Base-by-base conservation (phyloP, 352 stramenopile species). In the Elongisporangium undulatum region DNA sequence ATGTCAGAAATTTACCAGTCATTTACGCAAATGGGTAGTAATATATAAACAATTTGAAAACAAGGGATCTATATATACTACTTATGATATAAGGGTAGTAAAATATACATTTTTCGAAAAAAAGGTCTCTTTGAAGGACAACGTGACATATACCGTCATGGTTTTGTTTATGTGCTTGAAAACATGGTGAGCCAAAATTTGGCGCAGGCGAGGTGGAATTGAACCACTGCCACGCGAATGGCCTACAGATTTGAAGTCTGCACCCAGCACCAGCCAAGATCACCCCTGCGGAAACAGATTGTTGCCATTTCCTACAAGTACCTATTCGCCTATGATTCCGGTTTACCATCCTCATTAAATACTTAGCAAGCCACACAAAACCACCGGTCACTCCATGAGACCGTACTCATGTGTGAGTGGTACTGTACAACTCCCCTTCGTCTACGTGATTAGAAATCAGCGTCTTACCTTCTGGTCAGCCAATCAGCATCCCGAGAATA, bases 161-260 rank as follows among this genome's bases (percentile, higher is more conserved):
- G 13, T 55, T 45, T 45, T 10, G 51, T 15, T 1, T 9, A 39
- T n/a, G 23, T 55, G 22, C 20, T 10, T 29, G 19, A 62, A 77
- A 71, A 77, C 6, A 26, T 59, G 61, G 61, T 51, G 20, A 12
- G 10, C 2, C 7, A 34, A 29, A 69, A 77, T 85, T 87, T 85
- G 55, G 74, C 85, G 85, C 85, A 94, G 68, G 77, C 71, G 84
- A 94, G 85, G 84, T 87, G 87, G 85, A 92, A 94, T 96, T 82
- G 84, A 94, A 94, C 87, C 87, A 86, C 84, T 94, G 87, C 79
- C 80, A 89, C 73, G 66, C 69, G 75, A 94, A 86, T 86, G 82
- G 80, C 87, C 84, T 89, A 92, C 84, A 92, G 85, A 92, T 96
- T 95, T 95, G 87, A 95, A 95, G 85, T 93, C 85, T 93, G 85